phyloP scores from a whole-genome alignment of 2,329 filamentous ascomycete species.

The Beauveria varroae region DNA sequence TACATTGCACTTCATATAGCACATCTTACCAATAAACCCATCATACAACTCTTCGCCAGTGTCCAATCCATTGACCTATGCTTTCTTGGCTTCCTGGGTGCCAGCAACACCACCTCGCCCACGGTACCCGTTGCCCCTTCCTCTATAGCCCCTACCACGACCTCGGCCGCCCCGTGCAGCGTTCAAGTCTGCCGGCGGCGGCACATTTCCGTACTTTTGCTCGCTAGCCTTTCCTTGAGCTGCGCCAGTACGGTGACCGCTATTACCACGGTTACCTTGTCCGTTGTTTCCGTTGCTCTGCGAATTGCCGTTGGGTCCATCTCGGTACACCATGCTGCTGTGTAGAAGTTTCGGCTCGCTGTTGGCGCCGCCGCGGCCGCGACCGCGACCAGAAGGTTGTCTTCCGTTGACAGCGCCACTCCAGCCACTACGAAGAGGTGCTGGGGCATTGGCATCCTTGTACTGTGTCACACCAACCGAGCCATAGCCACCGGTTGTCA shows the following conservation, averaged over 20 bases:
- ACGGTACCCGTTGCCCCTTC: slow-evolving; percentile 26
- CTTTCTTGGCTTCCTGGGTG: slow-evolving; percentile 6
- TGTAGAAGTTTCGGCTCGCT: slow-evolving; percentile 37
- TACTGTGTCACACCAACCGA: slow-evolving; percentile 55
- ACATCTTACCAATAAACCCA: neutral
- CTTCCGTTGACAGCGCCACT: slow-evolving; percentile 47
- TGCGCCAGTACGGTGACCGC: slow-evolving; percentile 20
- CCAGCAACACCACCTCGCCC: slow-evolving; percentile 24
- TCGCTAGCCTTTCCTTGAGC: slow-evolving; percentile 14
- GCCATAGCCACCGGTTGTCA: slow-evolving; percentile 48
- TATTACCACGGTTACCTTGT: slow-evolving; percentile 15
- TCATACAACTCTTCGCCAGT: neutral
- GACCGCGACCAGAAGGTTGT: slow-evolving; percentile 30
- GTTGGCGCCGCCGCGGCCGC: slow-evolving; percentile 23
- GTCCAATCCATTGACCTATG: neutral
- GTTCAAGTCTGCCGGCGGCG: slow-evolving; percentile 53
- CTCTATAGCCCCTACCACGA: slow-evolving; percentile 33
- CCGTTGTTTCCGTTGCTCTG: slow-evolving; percentile 18
- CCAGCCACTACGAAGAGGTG: slow-evolving; percentile 49
- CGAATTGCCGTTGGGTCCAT: slow-evolving; percentile 23
- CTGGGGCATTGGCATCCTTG: slow-evolving; percentile 47
- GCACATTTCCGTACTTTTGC: slow-evolving; percentile 45
- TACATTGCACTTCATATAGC: neutral
- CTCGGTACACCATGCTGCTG: slow-evolving; percentile 46
- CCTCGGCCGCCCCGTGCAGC: slow-evolving; percentile 32